phyloP scores from a whole-genome alignment of 2,329 filamentous ascomycete genomes.

The Diaporthe helianthi region DNA sequence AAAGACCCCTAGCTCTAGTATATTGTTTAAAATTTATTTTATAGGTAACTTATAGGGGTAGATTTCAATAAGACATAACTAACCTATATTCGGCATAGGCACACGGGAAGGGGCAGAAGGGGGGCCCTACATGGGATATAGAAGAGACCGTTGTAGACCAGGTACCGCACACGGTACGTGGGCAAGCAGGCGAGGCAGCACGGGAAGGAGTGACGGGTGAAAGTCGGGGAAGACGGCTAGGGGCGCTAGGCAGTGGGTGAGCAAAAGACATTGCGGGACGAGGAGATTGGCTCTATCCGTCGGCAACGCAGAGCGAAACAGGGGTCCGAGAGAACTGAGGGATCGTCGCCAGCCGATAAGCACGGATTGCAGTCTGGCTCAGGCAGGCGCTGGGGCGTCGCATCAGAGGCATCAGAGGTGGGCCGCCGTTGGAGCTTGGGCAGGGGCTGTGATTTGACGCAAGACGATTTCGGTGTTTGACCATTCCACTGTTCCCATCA shows the following conservation, averaged over 20 bases:
- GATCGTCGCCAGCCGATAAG: conserved; percentile 22
- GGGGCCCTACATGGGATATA: too few relatives aligned
- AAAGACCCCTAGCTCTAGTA: too few relatives aligned
- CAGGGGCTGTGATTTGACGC: conserved; percentile 27
- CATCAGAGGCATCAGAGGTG: not conserved
- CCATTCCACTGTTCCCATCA: conserved; percentile 6
- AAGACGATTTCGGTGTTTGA: conserved; percentile 1
- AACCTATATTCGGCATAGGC: too few relatives aligned
- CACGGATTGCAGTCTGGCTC: conserved; percentile 18
- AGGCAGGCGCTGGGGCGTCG: conserved; percentile 9
- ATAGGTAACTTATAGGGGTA: too few relatives aligned
- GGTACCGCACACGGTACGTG: not conserved
- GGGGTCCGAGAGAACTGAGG: not conserved
- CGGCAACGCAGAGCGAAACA: conserved; percentile 20
- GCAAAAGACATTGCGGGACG: conserved; percentile 27
- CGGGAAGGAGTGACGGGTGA: conserved; percentile 26
- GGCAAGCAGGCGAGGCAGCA: not conserved
- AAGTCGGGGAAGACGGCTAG: conserved; percentile 26
- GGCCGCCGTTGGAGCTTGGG: conserved; percentile 5
- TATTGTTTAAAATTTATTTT: too few relatives aligned
- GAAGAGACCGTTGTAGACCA: not conserved
- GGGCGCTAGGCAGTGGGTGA: conserved; percentile 14
- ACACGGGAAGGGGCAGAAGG: too few relatives aligned
- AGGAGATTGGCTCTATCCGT: conserved; percentile 28
- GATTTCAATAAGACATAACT: too few relatives aligned